These are phyloP conservation scores for Penicillium sumatraense DNA, from an alignment of 2,329 filamentous ascomycete species.

Conservation along the genomic window DNA sequence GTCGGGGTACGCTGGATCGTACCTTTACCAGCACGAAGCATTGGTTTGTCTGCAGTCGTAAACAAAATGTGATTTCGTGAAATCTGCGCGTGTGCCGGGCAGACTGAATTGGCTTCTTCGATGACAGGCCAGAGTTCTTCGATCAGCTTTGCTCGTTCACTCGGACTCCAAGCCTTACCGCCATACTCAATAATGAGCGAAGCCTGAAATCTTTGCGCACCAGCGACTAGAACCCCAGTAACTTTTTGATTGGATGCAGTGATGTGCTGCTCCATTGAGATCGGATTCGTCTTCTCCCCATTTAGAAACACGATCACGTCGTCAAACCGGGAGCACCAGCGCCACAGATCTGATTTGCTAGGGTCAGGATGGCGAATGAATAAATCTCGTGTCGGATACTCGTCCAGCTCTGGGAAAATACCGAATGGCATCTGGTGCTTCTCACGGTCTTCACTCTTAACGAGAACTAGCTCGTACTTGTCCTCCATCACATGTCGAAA, in stretches of 20 bases:
- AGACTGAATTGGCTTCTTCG: constrained; percentile 32
- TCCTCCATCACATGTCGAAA: background rate
- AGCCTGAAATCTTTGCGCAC: constrained; percentile 28
- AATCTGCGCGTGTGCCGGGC: constrained; percentile 35
- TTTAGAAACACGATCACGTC: constrained; percentile 32
- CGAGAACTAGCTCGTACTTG: background rate
- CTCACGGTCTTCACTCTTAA: background rate
- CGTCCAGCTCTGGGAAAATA: background rate
- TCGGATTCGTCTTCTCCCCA: constrained; percentile 27
- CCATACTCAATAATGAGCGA: constrained; percentile 27
- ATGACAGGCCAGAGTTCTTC: constrained; percentile 37
- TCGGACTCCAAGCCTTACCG: background rate
- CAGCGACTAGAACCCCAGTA: constrained; percentile 22
- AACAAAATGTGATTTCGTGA: constrained; percentile 35
- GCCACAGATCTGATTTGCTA: constrained; percentile 19
- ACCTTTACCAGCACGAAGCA: constrained; percentile 42
- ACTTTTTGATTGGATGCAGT: constrained; percentile 4
- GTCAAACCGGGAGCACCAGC: constrained; percentile 19
- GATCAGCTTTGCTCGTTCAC: constrained; percentile 23
- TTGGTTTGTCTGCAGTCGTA: constrained; percentile 34
- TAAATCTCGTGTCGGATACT: background rate
- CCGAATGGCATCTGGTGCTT: background rate
- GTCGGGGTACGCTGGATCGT: constrained; percentile 41
- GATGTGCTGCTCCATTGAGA: constrained; percentile 31
- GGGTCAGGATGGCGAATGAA: background rate